Conservation (phyloP, 495 filamentous ascomycete species). For the Aspergillus mulundensis region DNA sequence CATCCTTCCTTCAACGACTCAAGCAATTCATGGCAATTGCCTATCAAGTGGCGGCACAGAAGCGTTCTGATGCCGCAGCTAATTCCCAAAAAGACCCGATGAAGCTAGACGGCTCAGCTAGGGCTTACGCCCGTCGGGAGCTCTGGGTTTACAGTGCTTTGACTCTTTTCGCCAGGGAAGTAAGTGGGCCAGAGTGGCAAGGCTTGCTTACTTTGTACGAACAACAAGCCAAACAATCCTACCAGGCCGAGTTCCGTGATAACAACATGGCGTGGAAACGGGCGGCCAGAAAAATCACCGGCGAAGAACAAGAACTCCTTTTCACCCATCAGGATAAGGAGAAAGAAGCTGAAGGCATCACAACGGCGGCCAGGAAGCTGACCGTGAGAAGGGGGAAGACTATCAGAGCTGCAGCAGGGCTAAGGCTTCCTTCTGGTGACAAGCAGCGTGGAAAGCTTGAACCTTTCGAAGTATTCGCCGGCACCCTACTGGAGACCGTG, state of each 20-base stretch:
- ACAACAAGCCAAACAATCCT: conserved; percentile 65
- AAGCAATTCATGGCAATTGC: conserved; percentile 75
- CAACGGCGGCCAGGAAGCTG: conserved; percentile 78
- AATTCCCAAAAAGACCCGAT: conserved; percentile 39
- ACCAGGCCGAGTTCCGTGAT: conserved; percentile 77
- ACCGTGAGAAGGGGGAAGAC: conserved; percentile 90
- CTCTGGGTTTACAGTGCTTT: conserved; percentile 84
- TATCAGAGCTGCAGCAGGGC: conserved; percentile 66
- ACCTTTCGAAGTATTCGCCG: conserved; percentile 78
- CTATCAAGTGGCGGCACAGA: conserved; percentile 69
- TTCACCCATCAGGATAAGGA: conserved; percentile 87
- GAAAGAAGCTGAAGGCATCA: conserved; percentile 61
- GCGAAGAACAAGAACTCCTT: conserved; percentile 81
- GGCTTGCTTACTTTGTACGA: conserved; percentile 75
- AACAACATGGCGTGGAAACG: conserved; percentile 80
- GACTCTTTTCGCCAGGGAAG: conserved; percentile 79
- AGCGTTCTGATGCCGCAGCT: conserved; percentile 53
- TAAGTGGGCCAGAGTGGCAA: conserved; percentile 76
- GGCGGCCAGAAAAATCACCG: conserved; percentile 68
- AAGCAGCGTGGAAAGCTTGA: conserved; percentile 66
- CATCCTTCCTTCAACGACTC: conserved; percentile 68
- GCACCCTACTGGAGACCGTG: conserved; percentile 71
- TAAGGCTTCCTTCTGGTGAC: conserved; percentile 48
- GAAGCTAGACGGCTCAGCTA: conserved; percentile 48
- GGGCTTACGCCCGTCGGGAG: conserved; percentile 48